Conservation (phyloP, 768 basidiomycete species). For the Lepiota venenata region DNA sequence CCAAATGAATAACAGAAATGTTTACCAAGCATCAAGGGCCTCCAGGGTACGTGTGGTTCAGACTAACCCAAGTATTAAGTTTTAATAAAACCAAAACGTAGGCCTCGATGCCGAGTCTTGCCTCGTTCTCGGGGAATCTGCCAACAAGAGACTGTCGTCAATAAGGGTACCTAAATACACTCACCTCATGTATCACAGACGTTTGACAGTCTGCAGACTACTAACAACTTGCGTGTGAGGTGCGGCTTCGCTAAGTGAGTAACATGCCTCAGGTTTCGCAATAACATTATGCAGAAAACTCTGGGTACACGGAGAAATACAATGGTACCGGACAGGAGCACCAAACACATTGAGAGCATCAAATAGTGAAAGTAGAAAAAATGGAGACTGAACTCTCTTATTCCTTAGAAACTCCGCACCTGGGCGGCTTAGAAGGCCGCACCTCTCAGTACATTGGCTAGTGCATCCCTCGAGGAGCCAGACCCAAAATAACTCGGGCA, state of each 20-base stretch:
- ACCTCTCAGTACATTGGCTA: background rate
- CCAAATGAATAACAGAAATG: background rate
- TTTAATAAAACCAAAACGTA: background rate
- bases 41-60: conserved; percentile 3
- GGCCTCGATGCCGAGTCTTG: background rate
- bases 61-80: background rate
- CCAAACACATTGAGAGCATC: background rate
- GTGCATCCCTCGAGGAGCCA: background rate
- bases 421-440: background rate
- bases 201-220: background rate
- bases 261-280: background rate
- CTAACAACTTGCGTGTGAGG: background rate
- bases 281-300: conserved; percentile 10
- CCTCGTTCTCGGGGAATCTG: background rate
- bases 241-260: background rate
- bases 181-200: conserved; percentile 5
- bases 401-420: background rate
- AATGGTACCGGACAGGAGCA: background rate
- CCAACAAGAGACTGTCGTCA: background rate
- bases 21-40: background rate
- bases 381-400: conserved; percentile 10
- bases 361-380: background rate
- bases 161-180: background rate
- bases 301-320: conserved; percentile 9
- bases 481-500: background rate